phyloP scores from a whole-genome alignment of 1,284 basidiomycete species.

The Xanthoconium separans region DNA sequence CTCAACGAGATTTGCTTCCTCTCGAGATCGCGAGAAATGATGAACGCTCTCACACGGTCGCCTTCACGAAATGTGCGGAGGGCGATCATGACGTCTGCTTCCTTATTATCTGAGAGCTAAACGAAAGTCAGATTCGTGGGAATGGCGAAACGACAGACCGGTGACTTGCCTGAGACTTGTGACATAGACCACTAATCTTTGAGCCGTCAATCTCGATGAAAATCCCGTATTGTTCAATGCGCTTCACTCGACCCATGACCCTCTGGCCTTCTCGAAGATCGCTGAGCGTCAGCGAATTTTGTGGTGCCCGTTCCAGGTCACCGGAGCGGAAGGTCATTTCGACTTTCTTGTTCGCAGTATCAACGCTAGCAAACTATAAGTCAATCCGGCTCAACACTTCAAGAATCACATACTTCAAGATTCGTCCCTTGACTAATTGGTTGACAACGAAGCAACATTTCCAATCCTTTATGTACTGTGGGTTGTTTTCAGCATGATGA shows the following conservation, averaged over 20 bases:
- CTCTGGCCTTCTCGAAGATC: conserved; percentile 77
- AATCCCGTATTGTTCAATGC: conserved; percentile 85
- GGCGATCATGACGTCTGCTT: conserved; percentile 75
- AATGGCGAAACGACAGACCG: neutral
- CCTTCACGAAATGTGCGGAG: conserved; percentile 84
- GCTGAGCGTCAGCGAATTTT: conserved; percentile 44
- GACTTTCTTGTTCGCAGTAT: conserved; percentile 69
- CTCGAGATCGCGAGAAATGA: conserved; percentile 70
- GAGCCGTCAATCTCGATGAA: conserved; percentile 88
- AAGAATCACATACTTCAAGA: conserved; percentile 58
- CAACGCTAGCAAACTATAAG: conserved; percentile 50
- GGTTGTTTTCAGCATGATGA: conserved; percentile 14
- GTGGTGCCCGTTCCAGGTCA: conserved; percentile 44
- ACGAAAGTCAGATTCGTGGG: neutral
- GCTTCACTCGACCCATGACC: conserved; percentile 72
- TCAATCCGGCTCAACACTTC: conserved; percentile 4
- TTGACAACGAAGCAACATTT: conserved; percentile 77
- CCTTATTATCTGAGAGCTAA: conserved; percentile 83
- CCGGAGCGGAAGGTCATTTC: conserved; percentile 84
- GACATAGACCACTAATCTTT: conserved; percentile 88
- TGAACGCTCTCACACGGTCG: conserved; percentile 81
- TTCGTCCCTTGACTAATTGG: conserved; percentile 85
- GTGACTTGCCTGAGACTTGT: conserved; percentile 78
- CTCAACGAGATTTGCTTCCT: conserved; percentile 86
- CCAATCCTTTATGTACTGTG: conserved; percentile 94